A percentile compares a stretch with the other conserved stretches of the same genome.
Evolutionary conservation across 345 rosid species (phyloP).

Genomic region (Pistacia vera): DNA sequence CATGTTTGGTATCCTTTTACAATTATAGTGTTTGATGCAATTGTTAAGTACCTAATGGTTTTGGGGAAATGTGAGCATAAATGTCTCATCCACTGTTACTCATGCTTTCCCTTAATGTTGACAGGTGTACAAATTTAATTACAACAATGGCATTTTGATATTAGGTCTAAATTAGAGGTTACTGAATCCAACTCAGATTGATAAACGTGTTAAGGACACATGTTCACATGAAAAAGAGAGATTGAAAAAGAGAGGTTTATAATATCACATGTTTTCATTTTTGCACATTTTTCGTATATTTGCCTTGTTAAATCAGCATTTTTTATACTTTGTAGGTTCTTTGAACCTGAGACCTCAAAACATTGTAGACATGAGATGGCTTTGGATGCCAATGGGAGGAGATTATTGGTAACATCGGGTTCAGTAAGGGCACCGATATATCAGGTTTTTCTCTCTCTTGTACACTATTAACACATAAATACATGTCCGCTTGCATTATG

Average conservation of each 20-base stretch:
- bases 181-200: too few species aligned
- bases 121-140: too few species aligned
- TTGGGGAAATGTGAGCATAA: too few species aligned
- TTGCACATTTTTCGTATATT: neutral
- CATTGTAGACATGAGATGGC: conserved; percentile 61
- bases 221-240: too few species aligned
- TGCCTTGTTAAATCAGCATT: neutral
- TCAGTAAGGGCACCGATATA: conserved; percentile 67
- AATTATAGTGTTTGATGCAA: neutral
- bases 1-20: conserved; percentile 85
- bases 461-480: too few species aligned
- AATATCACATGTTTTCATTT: neutral
- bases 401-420: conserved; percentile 53
- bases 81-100: too few species aligned
- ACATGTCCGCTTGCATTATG: too few species aligned
- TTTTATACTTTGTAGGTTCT: conserved; percentile 32
- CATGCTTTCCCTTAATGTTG: too few species aligned
- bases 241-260: too few species aligned
- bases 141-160: too few species aligned
- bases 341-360: conserved; percentile 33
- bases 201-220: too few species aligned
- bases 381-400: conserved; percentile 58
- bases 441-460: conserved; percentile 38
- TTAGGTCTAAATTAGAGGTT: too few species aligned
- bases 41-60: neutral